Evolutionary conservation across 192 early-diverging fungal species (phyloP), one percentile per base, ranked within the genome.

Genomic region (Radiomyces spectabilis): DNA sequence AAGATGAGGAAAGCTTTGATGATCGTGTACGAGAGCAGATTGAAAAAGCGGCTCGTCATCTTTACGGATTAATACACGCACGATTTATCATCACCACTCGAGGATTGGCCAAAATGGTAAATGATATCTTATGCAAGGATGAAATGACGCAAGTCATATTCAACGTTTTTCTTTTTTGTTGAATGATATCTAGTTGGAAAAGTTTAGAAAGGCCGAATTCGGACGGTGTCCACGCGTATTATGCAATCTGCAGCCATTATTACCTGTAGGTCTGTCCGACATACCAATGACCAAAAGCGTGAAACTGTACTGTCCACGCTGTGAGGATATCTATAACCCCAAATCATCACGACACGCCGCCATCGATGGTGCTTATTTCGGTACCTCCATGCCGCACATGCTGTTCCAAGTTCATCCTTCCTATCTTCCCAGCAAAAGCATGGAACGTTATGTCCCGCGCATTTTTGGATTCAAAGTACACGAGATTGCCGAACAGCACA

Each of bases 391-490:
- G 69, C 95, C 95, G 34, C 94, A 97, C 60, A 89, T 97, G 81
- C 69, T 99, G 32, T 81, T 99, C 60, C 92, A 95, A 74, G 84
- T 86, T 33, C 93, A 94, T 63, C 87, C 92, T 31, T 75, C 81
- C 44, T 72, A 92, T 30, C 66, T 88, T 48, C 94, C 93, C 7
- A 70, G 77, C 3, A 88, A 89, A 58, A 72, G 74, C 18, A 76
- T 75, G 19, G 91, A 92, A 50, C 84, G 92, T 40, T 95, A 95
- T 62, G 81, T 93, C 34, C 97, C 97, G n/a, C 82, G 81, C 38
- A 97, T 99, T 41, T 99, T 99, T 82, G 97, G 97, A 6, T 99
- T 99, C 77, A 90, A 87, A 54, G 70, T 99, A 33, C 92, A 99
- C 69, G 73, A 77, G 18, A 82, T 82, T 24, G 91, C 94, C 18